Conservation (phyloP, 768 basidiomycete species). For the Leccinum subtestaceum region DNA sequence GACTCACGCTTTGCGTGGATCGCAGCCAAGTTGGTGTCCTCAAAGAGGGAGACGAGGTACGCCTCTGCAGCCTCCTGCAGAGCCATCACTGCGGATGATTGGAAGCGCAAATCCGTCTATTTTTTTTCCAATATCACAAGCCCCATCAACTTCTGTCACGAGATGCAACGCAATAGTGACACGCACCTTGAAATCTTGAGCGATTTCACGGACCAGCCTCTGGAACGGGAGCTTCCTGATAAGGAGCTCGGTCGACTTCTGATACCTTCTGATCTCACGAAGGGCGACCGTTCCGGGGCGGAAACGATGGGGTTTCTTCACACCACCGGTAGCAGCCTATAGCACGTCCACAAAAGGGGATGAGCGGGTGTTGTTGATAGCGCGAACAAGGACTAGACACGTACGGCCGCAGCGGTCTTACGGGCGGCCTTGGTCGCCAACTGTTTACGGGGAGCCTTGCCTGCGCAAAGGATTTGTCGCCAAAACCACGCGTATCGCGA, state of each 20-base stretch:
- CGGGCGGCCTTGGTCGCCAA: constrained; percentile 94
- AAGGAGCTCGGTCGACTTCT: constrained; percentile 97
- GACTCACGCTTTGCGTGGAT: constrained; percentile 79
- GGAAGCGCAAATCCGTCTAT: constrained; percentile 90
- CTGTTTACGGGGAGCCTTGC: constrained; percentile 91
- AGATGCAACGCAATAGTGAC: neutral
- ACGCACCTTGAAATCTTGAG: constrained; percentile 91
- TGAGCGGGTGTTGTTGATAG: constrained; percentile 3
- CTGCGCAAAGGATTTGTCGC: constrained; percentile 38
- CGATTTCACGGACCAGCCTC: constrained; percentile 93
- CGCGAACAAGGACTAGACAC: constrained; percentile 26
- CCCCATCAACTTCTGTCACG: neutral
- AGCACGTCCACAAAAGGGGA: constrained; percentile 3
- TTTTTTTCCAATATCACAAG: constrained; percentile 5
- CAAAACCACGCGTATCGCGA: constrained; percentile 14
- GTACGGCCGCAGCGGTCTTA: constrained; percentile 73
- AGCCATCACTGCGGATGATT: constrained; percentile 92
- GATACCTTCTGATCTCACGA: constrained; percentile 97
- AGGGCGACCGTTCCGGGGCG: constrained; percentile 97
- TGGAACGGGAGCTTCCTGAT: constrained; percentile 99
- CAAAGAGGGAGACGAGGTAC: constrained; percentile 82
- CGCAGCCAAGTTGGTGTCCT: constrained; percentile 89
- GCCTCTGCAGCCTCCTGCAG: constrained; percentile 92
- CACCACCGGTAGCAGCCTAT: constrained; percentile 86
- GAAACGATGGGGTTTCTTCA: constrained; percentile 99